Conservation (phyloP, 2,329 filamentous ascomycete genomes). For the Acrocalymma vagum region DNA sequence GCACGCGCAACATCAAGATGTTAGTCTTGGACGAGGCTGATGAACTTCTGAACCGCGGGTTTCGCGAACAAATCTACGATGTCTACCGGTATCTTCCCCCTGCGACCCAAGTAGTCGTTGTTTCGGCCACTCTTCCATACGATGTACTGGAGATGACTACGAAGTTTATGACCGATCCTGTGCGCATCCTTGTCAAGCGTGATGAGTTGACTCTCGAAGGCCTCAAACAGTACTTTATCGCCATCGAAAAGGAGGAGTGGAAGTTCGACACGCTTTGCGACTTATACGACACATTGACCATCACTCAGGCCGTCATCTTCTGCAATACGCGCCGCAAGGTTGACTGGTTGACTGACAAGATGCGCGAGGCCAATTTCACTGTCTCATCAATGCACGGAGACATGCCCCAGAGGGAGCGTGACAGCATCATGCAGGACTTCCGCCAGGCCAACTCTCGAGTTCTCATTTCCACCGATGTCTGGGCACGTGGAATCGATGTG, state of each 20-base stretch:
- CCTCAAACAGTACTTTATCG: slow-evolving; percentile 98
- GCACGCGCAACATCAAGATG: slow-evolving; percentile 81
- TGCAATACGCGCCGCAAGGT: slow-evolving; percentile 99
- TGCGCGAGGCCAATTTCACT: slow-evolving; percentile 98
- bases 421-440: slow-evolving; percentile 99
- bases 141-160: slow-evolving; percentile 99
- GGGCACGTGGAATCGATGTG: slow-evolving; percentile 98
- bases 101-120: slow-evolving; percentile 97
- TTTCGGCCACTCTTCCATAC: slow-evolving; percentile 95
- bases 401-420: slow-evolving; percentile 97
- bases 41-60: slow-evolving; percentile 88
- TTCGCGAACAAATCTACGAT: slow-evolving; percentile 98
- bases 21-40: slow-evolving; percentile 80
- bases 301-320: slow-evolving; percentile 99
- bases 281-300: slow-evolving; percentile 97
- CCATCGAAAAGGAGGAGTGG: slow-evolving; percentile 99
- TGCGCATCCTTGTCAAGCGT: slow-evolving; percentile 96
- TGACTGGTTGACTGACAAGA: slow-evolving; percentile 99
- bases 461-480: slow-evolving; percentile 95
- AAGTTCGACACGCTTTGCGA: slow-evolving; percentile 99
- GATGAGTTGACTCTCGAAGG: slow-evolving; percentile 98
- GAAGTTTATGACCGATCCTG: slow-evolving; percentile 99
- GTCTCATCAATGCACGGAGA: slow-evolving; percentile 99
- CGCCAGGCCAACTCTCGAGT: slow-evolving; percentile 95
- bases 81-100: slow-evolving; percentile 97